Percentiles rank a stretch among this genome's conserved stretches.
Evolutionary conservation across 2,329 filamentous ascomycete species (phyloP).

Genomic region (Fusarium avenaceum): DNA sequence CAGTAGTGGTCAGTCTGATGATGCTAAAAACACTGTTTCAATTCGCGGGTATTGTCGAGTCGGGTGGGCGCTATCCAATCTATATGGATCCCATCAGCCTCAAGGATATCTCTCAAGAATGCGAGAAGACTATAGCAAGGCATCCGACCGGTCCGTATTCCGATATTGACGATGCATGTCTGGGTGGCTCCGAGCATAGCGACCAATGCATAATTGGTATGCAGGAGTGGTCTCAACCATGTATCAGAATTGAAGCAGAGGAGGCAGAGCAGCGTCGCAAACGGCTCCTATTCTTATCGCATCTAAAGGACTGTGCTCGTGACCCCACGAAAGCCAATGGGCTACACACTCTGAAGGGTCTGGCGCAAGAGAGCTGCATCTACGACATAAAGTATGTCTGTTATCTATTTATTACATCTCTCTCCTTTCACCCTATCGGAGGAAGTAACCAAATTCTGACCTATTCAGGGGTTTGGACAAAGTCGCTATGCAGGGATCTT

Average conservation of each 20-base stretch:
- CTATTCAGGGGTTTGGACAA: background rate
- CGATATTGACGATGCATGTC: background rate
- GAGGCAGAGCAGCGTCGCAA: background rate
- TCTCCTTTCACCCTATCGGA: background rate
- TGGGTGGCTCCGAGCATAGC: background rate
- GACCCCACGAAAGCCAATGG: background rate
- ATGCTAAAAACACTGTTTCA: background rate
- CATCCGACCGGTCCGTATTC: background rate
- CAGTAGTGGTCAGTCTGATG: rapidly evolving
- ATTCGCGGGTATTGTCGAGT: background rate
- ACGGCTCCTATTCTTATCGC: background rate
- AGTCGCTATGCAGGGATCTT: background rate
- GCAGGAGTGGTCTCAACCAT: background rate
- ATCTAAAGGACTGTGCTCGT: background rate
- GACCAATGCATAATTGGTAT: background rate
- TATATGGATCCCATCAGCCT: background rate
- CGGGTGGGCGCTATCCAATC: background rate
- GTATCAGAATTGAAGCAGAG: background rate
- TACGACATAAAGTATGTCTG: background rate
- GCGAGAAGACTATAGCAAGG: background rate
- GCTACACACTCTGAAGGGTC: background rate
- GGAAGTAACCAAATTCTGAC: background rate
- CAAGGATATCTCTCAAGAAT: background rate
- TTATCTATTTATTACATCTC: too few species aligned
- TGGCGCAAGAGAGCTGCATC: background rate